Evolutionary conservation across 2,329 filamentous ascomycete species (phyloP).

Genomic region (Pseudocercospora fijiensis): DNA sequence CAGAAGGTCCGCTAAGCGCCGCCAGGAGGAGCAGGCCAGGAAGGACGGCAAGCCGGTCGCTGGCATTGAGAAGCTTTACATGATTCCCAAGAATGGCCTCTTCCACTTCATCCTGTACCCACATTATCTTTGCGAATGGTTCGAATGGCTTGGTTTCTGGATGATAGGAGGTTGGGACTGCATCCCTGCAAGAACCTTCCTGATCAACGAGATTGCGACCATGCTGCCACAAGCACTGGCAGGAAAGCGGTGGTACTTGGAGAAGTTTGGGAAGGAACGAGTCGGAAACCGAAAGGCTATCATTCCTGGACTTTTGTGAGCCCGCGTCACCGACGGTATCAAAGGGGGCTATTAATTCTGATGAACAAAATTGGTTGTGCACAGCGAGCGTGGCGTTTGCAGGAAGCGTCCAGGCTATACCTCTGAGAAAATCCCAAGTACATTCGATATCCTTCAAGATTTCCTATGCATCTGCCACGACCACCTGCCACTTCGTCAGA

Average conservation of each 20-base stretch:
- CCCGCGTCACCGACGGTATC: constrained; percentile 10
- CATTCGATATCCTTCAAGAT: not conserved
- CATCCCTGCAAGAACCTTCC: constrained; percentile 74
- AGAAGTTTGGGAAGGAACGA: constrained; percentile 82
- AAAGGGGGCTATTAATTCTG: constrained; percentile 16
- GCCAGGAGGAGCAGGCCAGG: constrained; percentile 54
- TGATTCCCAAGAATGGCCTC: constrained; percentile 77
- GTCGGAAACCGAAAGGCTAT: constrained; percentile 73
- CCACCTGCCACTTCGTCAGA: not conserved
- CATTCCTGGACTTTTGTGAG: constrained; percentile 58
- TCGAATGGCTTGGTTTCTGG: constrained; percentile 92
- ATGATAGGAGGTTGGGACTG: constrained; percentile 66
- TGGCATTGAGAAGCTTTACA: constrained; percentile 76
- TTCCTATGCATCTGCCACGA: not conserved
- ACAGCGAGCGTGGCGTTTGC: not conserved
- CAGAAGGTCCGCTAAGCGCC: constrained; percentile 64
- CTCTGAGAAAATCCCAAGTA: not conserved
- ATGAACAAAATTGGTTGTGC: constrained; percentile 4
- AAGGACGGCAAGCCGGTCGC: constrained; percentile 48
- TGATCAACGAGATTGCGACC: constrained; percentile 81
- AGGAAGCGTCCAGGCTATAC: not conserved
- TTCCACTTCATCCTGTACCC: constrained; percentile 84
- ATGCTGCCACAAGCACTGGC: constrained; percentile 86
- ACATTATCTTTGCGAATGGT: constrained; percentile 95
- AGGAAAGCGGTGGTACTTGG: constrained; percentile 81